These are phyloP conservation scores for Cardamine resedifolia DNA, from an alignment of 345 rosid species.

Conservation along the genomic window DNA sequence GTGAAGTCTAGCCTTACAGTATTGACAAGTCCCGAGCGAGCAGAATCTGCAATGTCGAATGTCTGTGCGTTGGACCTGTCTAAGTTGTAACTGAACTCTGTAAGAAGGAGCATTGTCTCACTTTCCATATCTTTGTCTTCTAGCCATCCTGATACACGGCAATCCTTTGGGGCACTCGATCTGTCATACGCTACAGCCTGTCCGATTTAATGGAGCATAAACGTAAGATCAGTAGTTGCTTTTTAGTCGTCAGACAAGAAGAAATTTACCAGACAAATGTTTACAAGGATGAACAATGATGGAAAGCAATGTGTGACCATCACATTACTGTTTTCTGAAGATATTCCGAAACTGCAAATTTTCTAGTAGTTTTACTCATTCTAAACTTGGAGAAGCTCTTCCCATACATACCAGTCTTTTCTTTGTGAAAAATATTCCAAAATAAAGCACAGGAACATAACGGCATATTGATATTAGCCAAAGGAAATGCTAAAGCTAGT, in stretches of 20 bases:
- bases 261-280: background rate
- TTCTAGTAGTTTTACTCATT: background rate
- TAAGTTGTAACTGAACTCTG: conserved; percentile 82
- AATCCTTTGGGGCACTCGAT: conserved; percentile 91
- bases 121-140: conserved; percentile 41
- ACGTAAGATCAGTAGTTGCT: background rate
- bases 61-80: conserved; percentile 93
- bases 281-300: background rate
- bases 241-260: background rate
- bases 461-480: background rate
- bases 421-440: background rate
- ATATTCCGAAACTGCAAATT: background rate
- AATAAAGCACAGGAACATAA: background rate
- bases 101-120: conserved; percentile 51
- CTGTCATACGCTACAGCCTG: conserved; percentile 93
- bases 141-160: conserved; percentile 86
- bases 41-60: conserved; percentile 47
- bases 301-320: conserved; percentile 3
- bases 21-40: conserved; percentile 55
- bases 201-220: conserved; percentile 16
- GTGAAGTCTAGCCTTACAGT: conserved; percentile 70
- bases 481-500: background rate
- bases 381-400: background rate
- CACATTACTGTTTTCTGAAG: background rate
- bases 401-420: background rate